Conservation (phyloP, 75 land plant genomes). For the Pinus albicaulis region DNA sequence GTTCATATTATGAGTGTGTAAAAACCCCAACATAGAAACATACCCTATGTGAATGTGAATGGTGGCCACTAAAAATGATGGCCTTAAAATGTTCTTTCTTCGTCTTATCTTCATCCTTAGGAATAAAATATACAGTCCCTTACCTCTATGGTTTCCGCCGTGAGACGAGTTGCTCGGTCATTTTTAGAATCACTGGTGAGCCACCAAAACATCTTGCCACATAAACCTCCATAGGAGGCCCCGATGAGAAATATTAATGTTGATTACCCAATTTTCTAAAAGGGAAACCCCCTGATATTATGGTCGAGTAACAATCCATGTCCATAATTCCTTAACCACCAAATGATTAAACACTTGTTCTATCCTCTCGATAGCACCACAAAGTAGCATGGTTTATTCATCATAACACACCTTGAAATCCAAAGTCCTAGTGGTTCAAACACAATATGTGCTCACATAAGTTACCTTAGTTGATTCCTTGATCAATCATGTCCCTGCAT, state of each 20-base stretch:
- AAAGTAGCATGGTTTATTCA: constrained; percentile 53
- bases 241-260: neutral
- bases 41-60: too few species aligned
- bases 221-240: constrained; percentile 74
- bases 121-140: constrained; percentile 58
- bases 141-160: constrained; percentile 28
- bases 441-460: constrained; percentile 77
- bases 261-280: constrained; percentile 24
- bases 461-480: constrained; percentile 77
- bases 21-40: too few species aligned
- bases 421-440: constrained; percentile 59
- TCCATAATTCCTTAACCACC: constrained; percentile 31
- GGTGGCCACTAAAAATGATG: neutral
- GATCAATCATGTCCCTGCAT: constrained; percentile 73
- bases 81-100: constrained; percentile 10
- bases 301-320: constrained; percentile 68
- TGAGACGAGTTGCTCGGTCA: constrained; percentile 42
- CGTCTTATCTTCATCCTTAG: constrained; percentile 55
- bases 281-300: constrained; percentile 23
- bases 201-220: constrained; percentile 70
- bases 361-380: constrained; percentile 53
- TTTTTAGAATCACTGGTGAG: constrained; percentile 70
- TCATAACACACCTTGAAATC: constrained; percentile 65
- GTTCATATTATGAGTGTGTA: too few species aligned
- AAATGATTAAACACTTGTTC: neutral